Evolutionary conservation across 2,329 filamentous ascomycete species (phyloP), one percentile per base, ranked within the genome.

Genomic region (Pseudogymnoascus sp.): DNA sequence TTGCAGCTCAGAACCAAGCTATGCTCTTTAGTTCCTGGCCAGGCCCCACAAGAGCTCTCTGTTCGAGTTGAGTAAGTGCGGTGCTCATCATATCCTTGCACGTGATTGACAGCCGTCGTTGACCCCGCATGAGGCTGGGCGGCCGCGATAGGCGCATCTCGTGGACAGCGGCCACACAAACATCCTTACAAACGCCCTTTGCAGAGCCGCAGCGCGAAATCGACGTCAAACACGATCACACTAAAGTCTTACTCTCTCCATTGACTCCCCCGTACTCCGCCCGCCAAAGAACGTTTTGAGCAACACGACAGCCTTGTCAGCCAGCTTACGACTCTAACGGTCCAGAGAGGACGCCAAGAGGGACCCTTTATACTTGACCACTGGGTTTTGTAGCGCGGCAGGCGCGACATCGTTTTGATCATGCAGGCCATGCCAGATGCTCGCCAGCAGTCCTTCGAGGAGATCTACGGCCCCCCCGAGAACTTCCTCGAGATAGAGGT

Each of bases 401-500:
- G 43, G 43, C 43, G 43, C 43, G n/a, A 54, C 30, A 25, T 18
- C 43, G 25, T 54, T 54, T 54, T 50, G 43, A 54, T 54, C 70
- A 80, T 87, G 78, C 82, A 85, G 75, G 81, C 83, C 65, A 83
- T 87, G 78, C 84, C 84, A 57, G 84, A 87, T 72, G 85, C 89
- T 67, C 89, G 92, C 70, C 86, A 90, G 77, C 94, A 99, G 80
- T 94, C 89, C 72, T 97, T 97, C 73, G 94, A 99, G 77, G 94
- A 99, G 81, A 96, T 97, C 74, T 99, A 99, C 76, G 94, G 92
- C 12, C 91, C 93, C 57, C 94, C 94, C 5, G 94, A 99, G 81
- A 99, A 99, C 80, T 97, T 97, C 73, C 84, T 99, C 60, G 94
- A 99, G 80, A 96, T 99, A 66, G 94, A 99, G 81, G 92, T 94